phyloP scores from a whole-genome alignment of 2,329 filamentous ascomycete species.

The Eutypella sp. region DNA sequence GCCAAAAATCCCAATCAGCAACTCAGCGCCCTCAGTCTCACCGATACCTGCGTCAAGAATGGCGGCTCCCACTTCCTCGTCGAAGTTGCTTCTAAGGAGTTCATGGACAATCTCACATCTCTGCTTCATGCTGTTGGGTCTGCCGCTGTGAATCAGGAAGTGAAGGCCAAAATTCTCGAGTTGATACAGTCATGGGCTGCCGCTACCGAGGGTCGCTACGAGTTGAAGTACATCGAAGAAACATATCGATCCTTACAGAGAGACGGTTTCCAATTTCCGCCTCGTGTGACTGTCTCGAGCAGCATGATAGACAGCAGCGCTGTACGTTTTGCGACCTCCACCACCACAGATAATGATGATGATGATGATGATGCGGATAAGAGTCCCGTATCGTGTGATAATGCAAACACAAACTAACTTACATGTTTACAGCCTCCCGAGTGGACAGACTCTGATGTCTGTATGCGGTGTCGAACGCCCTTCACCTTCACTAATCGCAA shows the following conservation, averaged over 20 bases:
- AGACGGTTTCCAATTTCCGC: slow-evolving; percentile 87
- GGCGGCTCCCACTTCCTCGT: slow-evolving; percentile 90
- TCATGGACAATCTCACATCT: slow-evolving; percentile 95
- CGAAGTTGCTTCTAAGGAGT: slow-evolving; percentile 94
- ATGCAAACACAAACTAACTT: slow-evolving; percentile 11
- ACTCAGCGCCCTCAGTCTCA: slow-evolving; percentile 89
- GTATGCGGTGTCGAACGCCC: slow-evolving; percentile 91
- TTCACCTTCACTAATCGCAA: slow-evolving; percentile 99
- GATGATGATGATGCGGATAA: too few relatives aligned
- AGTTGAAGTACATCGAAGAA: slow-evolving; percentile 80
- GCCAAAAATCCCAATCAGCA: slow-evolving; percentile 98
- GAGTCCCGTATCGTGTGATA: too few relatives aligned
- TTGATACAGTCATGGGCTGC: slow-evolving; percentile 90
- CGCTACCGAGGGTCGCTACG: slow-evolving; percentile 78
- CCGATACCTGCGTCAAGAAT: slow-evolving; percentile 98
- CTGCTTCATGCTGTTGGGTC: slow-evolving; percentile 75
- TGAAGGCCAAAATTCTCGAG: slow-evolving; percentile 86
- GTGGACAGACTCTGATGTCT: slow-evolving; percentile 97
- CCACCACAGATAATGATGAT: too few relatives aligned
- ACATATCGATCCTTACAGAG: slow-evolving; percentile 77
- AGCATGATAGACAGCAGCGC: slow-evolving; percentile 98
- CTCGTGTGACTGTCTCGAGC: slow-evolving; percentile 79
- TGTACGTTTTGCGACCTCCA: slow-evolving; percentile 48
- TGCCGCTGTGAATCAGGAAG: slow-evolving; percentile 74
- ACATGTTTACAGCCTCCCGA: slow-evolving; percentile 69